Evolutionary conservation across 768 basidiomycete species (phyloP).

Genomic region (Coprinellus aureogranulatus): DNA sequence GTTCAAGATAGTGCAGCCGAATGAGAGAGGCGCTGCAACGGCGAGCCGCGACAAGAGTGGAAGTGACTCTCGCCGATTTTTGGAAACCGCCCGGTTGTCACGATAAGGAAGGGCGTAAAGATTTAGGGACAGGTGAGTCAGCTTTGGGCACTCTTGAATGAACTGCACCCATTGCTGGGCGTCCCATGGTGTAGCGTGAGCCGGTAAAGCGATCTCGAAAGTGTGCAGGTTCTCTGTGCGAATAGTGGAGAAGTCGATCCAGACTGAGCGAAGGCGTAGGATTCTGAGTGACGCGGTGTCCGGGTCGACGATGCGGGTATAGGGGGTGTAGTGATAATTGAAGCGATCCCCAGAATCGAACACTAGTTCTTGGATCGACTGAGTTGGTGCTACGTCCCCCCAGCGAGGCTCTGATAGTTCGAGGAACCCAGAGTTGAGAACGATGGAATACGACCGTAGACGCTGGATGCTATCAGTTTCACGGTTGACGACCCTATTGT

Average conservation of each 20-base stretch:
- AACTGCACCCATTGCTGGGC: background rate
- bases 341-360: background rate
- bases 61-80: background rate
- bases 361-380: background rate
- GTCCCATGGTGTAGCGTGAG: background rate
- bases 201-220: background rate
- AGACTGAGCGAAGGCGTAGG: background rate
- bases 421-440: background rate
- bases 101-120: background rate
- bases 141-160: background rate
- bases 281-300: background rate
- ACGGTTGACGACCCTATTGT: background rate
- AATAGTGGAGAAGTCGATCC: background rate
- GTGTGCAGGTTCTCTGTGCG: background rate
- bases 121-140: background rate
- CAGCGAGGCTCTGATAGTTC: too few relatives aligned
- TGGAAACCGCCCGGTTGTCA: background rate
- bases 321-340: background rate
- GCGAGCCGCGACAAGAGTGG: background rate
- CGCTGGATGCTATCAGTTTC: background rate
- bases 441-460: background rate
- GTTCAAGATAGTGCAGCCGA: background rate
- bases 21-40: background rate
- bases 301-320: too few relatives aligned
- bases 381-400: background rate